Conservation (phyloP, 2,329 filamentous ascomycete genomes). For the Fusarium tanahbumbuense region DNA sequence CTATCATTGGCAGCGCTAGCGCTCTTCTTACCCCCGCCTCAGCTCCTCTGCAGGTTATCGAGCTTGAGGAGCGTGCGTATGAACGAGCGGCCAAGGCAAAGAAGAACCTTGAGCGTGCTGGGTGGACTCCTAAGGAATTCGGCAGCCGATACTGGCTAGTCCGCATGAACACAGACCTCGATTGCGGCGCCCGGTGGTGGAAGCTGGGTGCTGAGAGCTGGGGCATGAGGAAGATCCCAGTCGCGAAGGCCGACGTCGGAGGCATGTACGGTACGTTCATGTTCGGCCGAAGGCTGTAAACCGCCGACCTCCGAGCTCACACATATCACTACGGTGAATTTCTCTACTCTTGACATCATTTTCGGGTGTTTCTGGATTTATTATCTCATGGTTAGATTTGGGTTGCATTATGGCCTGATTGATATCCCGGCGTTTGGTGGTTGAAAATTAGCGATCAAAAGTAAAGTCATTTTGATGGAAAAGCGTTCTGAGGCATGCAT, state of each 20-base stretch:
- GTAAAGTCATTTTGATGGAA: constrained; percentile 45
- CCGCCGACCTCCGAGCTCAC: constrained; percentile 51
- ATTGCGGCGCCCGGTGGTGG: constrained; percentile 72
- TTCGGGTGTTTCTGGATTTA: constrained; percentile 22
- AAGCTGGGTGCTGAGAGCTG: constrained; percentile 88
- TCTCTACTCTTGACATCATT: constrained; percentile 44
- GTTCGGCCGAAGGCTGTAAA: constrained; percentile 69
- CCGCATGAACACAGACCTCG: constrained; percentile 57
- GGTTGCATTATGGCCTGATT: constrained; percentile 43
- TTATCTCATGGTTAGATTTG: constrained; percentile 19
- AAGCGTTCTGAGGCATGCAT: constrained; percentile 40
- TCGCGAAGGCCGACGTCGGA: constrained; percentile 90
- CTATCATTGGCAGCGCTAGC: constrained; percentile 70
- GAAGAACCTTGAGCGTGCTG: constrained; percentile 68
- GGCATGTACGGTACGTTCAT: constrained; percentile 86
- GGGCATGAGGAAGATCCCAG: constrained; percentile 92
- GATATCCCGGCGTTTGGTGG: constrained; percentile 45
- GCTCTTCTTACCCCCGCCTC: constrained; percentile 69
- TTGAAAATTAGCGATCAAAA: constrained; percentile 46
- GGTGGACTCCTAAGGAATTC: constrained; percentile 79
- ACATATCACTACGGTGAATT: constrained; percentile 38
- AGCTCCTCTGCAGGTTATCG: constrained; percentile 79
- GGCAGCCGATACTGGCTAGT: constrained; percentile 76
- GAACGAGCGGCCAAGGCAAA: constrained; percentile 72
- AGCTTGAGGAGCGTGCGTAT: constrained; percentile 77